phyloP scores from a whole-genome alignment of 2,329 filamentous ascomycete genomes.

The Rhinocladiella mackenziei region DNA sequence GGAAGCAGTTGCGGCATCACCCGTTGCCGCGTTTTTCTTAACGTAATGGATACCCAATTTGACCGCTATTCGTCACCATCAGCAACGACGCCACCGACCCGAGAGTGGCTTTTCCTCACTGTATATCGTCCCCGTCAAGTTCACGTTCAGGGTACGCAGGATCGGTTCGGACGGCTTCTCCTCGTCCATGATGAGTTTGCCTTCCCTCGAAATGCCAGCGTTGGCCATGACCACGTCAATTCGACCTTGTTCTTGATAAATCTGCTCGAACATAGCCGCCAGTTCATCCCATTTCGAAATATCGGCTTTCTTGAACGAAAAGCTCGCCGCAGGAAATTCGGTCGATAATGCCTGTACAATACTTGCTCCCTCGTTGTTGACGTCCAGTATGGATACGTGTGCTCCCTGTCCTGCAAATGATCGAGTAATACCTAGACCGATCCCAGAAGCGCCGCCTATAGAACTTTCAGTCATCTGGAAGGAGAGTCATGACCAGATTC shows the following conservation, averaged over 20 bases:
- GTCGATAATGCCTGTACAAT: constrained; percentile 28
- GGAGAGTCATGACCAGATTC: background rate
- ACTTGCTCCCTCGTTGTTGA: constrained; percentile 31
- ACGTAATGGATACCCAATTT: constrained; percentile 52
- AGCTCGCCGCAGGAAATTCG: constrained; percentile 30
- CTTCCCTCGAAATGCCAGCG: constrained; percentile 47
- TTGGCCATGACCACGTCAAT: constrained; percentile 51
- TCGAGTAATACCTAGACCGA: constrained; percentile 36
- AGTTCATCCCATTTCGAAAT: constrained; percentile 38
- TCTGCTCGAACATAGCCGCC: constrained; percentile 35
- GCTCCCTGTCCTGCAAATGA: constrained; percentile 33
- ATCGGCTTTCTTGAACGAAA: constrained; percentile 34
- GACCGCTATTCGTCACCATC: constrained; percentile 38
- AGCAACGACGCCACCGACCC: background rate
- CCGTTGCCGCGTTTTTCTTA: constrained; percentile 40
- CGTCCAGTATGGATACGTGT: constrained; percentile 36
- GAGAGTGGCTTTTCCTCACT: constrained; percentile 35
- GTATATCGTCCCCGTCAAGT: constrained; percentile 43
- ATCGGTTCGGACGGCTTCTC: constrained; percentile 35
- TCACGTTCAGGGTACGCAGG: constrained; percentile 38
- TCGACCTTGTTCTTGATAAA: constrained; percentile 34
- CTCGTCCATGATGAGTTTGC: constrained; percentile 35
- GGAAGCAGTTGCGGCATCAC: constrained; percentile 22
- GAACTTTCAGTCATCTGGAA: constrained; percentile 6
- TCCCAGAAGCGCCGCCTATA: constrained; percentile 37